Conservation (phyloP, 1,139 yeast species). For the Taiozyma sp. region DNA sequence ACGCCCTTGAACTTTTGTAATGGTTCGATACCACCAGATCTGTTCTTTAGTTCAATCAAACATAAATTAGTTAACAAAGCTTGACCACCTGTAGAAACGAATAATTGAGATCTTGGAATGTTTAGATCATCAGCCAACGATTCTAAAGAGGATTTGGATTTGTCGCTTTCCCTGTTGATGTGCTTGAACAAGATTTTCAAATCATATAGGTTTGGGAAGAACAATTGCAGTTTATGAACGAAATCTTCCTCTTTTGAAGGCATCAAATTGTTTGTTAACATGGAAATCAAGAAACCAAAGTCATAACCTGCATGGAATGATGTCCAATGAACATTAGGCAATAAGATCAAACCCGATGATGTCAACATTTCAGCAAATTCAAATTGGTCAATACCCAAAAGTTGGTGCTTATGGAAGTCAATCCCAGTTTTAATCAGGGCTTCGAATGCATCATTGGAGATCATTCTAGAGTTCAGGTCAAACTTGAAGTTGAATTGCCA, state of each 20-base stretch:
- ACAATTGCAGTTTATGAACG: constrained; percentile 63
- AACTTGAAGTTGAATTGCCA: constrained; percentile 96
- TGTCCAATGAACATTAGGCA: constrained; percentile 76
- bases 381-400: constrained; percentile 74
- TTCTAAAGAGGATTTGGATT: constrained; percentile 25
- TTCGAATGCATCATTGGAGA: constrained; percentile 70
- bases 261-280: constrained; percentile 70
- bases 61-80: constrained; percentile 57
- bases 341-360: constrained; percentile 80
- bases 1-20: constrained; percentile 44
- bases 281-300: constrained; percentile 80
- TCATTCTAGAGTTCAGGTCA: constrained; percentile 77
- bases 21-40: constrained; percentile 34
- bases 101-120: constrained; percentile 45
- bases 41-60: constrained; percentile 45
- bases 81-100: constrained; percentile 41
- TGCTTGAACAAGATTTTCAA: constrained; percentile 72
- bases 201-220: constrained; percentile 83
- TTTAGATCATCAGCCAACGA: constrained; percentile 52
- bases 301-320: constrained; percentile 96
- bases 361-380: constrained; percentile 82
- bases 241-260: constrained; percentile 84
- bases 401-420: constrained; percentile 71
- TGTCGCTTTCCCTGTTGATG: constrained; percentile 22
- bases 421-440: constrained; percentile 78